Conservation (phyloP, 805 yeast genomes). For the Candida dajiaensis region DNA sequence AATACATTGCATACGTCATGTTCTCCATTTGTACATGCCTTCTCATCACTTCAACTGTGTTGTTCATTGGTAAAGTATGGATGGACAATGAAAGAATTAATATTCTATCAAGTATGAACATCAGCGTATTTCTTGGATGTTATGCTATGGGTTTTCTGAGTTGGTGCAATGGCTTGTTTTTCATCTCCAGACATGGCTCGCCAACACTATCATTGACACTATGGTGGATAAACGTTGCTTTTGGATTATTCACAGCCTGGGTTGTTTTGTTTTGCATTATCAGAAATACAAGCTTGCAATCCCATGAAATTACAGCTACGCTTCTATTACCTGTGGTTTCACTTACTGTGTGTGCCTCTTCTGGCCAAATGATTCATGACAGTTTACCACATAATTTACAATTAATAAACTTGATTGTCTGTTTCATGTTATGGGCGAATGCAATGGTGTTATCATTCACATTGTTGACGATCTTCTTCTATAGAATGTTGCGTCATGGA, state of each 20-base stretch:
- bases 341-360: constrained; percentile 65
- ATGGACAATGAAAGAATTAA: constrained; percentile 25
- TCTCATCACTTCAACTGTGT: constrained; percentile 35
- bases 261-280: constrained; percentile 42
- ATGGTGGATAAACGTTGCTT: constrained; percentile 66
- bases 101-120: constrained; percentile 34
- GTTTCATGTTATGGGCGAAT: constrained; percentile 60
- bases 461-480: constrained; percentile 49
- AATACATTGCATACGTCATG: constrained; percentile 50
- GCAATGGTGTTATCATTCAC: constrained; percentile 58
- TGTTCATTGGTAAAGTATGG: constrained; percentile 36
- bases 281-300: constrained; percentile 28
- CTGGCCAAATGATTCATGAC: constrained; percentile 52
- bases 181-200: constrained; percentile 30
- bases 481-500: constrained; percentile 52
- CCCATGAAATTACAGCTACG: constrained; percentile 45
- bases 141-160: constrained; percentile 76
- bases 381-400: constrained; percentile 41
- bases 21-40: constrained; percentile 53
- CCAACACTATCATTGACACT: constrained; percentile 48
- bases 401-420: constrained; percentile 46
- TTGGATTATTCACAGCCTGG: constrained; percentile 57
- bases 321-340: constrained; percentile 75
- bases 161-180: constrained; percentile 49
- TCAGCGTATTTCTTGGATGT: constrained; percentile 69